A percentile compares a stretch with the other conserved stretches of the same genome.
Evolutionary conservation across 805 yeast species (phyloP).

Genomic region (Metschnikowia henanensis): DNA sequence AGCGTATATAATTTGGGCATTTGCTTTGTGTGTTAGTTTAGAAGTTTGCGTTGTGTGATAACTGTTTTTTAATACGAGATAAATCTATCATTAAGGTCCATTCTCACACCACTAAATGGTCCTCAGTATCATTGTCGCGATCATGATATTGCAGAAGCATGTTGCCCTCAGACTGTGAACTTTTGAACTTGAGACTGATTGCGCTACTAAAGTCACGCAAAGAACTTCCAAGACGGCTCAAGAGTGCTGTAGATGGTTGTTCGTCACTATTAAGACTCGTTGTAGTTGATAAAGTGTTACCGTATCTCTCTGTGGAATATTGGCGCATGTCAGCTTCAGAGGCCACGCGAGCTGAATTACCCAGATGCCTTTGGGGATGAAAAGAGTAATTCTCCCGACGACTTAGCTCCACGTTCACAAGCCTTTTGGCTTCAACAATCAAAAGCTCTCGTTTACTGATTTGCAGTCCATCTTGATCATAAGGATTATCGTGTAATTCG

Average conservation of each 20-base stretch:
- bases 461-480: slow-evolving; percentile 18
- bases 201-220: slow-evolving; percentile 23
- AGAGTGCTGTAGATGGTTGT: not conserved
- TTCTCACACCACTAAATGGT: slow-evolving; percentile 29
- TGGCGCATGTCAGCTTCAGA: too few species aligned
- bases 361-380: not conserved
- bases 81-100: too few species aligned
- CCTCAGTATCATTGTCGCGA: slow-evolving; percentile 38
- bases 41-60: too few species aligned
- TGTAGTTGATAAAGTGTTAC: too few species aligned
- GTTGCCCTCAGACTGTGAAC: slow-evolving; percentile 21
- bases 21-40: too few species aligned
- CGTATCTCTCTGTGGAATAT: too few species aligned
- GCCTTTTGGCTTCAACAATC: slow-evolving; percentile 44
- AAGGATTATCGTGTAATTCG: slow-evolving; percentile 7
- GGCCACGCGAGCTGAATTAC: not conserved
- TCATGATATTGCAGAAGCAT: slow-evolving; percentile 31
- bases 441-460: slow-evolving; percentile 34
- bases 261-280: too few species aligned
- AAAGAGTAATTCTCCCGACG: slow-evolving; percentile 18
- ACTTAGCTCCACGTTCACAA: slow-evolving; percentile 34
- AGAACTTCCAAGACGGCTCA: slow-evolving; percentile 30
- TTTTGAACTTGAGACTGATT: slow-evolving; percentile 17
- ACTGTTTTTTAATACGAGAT: too few species aligned
- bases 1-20: too few species aligned